These are phyloP conservation scores for Hypoxylon cercidicola DNA, from an alignment of 495 filamentous ascomycete genomes.

Conservation along the genomic window DNA sequence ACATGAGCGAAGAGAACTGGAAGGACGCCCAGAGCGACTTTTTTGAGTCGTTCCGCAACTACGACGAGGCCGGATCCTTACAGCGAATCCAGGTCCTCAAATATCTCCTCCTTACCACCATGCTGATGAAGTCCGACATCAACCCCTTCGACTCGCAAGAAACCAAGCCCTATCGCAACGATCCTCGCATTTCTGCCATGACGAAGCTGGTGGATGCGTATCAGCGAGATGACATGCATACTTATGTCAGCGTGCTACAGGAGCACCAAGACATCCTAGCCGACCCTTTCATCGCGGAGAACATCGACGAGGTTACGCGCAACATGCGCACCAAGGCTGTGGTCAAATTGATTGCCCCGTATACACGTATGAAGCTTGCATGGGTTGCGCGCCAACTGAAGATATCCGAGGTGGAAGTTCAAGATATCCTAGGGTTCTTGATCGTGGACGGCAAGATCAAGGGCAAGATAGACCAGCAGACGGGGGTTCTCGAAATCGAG, in stretches of 20 bases:
- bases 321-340: constrained; percentile 98
- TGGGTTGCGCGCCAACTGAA: constrained; percentile 89
- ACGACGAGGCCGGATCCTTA: constrained; percentile 95
- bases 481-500: constrained; percentile 83
- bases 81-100: constrained; percentile 98
- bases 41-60: constrained; percentile 98
- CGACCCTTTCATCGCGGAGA: constrained; percentile 97
- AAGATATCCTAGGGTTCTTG: constrained; percentile 91
- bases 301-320: constrained; percentile 98
- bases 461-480: constrained; percentile 89
- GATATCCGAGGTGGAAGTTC: constrained; percentile 84
- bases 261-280: constrained; percentile 88
- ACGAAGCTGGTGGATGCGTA: constrained; percentile 96
- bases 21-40: constrained; percentile 96
- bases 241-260: constrained; percentile 87
- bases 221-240: constrained; percentile 92
- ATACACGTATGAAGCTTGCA: constrained; percentile 86
- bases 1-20: constrained; percentile 99
- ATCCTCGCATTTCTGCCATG: constrained; percentile 95
- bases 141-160: constrained; percentile 99
- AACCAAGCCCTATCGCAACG: constrained; percentile 98
- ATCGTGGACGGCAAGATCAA: constrained; percentile 89
- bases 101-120: constrained; percentile 94
- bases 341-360: constrained; percentile 91
- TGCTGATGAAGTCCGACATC: constrained; percentile 99